These are phyloP conservation scores for Salix viminalis DNA, from an alignment of 345 rosid genomes.

Conservation along the genomic window DNA sequence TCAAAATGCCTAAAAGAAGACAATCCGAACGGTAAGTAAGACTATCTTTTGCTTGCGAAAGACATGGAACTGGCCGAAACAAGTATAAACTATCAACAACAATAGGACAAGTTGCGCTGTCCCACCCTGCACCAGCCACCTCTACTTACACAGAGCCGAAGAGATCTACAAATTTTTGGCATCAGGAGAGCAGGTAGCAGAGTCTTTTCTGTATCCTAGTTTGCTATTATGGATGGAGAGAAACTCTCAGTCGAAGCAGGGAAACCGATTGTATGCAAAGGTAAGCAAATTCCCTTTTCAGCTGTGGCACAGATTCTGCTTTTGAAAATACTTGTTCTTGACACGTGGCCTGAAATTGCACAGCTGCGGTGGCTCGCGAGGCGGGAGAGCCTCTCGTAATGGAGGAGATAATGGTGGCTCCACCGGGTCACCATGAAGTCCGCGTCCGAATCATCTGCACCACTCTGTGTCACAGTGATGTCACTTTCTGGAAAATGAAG, in stretches of 20 bases:
- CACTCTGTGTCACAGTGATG: constrained; percentile 69
- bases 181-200: no score
- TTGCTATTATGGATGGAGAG: background rate
- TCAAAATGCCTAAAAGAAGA: no score
- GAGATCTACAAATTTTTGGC: no score
- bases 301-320: background rate
- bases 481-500: constrained; percentile 71
- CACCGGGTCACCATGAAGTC: constrained; percentile 66
- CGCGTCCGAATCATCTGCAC: constrained; percentile 73
- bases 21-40: no score
- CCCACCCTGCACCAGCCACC: no score
- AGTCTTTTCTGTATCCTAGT: no score
- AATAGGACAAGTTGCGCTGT: no score
- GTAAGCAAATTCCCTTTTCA: constrained; percentile 8
- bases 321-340: background rate
- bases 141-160: no score
- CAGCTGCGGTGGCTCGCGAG: constrained; percentile 67
- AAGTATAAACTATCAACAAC: no score
- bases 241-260: constrained; percentile 28
- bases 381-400: constrained; percentile 71
- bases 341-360: background rate
- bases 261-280: constrained; percentile 67
- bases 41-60: no score
- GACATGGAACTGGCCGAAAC: no score
- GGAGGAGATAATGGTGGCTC: constrained; percentile 74